Conservation (phyloP, 2,329 filamentous ascomycete genomes). For the Capronia americana region DNA sequence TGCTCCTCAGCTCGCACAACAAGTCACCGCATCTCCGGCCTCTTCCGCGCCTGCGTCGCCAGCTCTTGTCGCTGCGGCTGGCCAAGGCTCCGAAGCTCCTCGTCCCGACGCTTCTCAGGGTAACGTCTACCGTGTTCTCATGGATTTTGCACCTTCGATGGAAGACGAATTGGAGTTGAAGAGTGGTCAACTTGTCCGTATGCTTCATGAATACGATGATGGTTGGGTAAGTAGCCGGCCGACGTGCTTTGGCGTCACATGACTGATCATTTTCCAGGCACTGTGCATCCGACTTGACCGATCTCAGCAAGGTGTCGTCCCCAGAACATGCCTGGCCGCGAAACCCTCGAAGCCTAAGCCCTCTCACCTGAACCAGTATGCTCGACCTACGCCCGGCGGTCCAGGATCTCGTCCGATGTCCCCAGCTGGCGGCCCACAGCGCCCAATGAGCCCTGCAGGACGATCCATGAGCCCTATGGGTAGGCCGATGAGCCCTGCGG, state of each 20-base stretch:
- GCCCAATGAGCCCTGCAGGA: conserved; percentile 39
- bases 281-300: conserved; percentile 91
- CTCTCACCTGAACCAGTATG: conserved; percentile 61
- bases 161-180: conserved; percentile 86
- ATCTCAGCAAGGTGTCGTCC: conserved; percentile 89
- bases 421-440: conserved; percentile 30
- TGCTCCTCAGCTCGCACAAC: conserved; percentile 37
- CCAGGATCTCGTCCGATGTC: conserved; percentile 40
- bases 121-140: conserved; percentile 88
- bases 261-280: conserved; percentile 63
- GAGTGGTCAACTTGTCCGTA: conserved; percentile 81
- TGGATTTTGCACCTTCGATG: conserved; percentile 92
- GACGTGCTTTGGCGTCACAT: conserved; percentile 37
- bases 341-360: conserved; percentile 86
- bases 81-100: conserved; percentile 55
- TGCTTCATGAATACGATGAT: conserved; percentile 96
- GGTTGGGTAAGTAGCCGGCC: conserved; percentile 77
- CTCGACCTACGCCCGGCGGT: conserved; percentile 46
- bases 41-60: conserved; percentile 64
- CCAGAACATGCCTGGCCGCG: conserved; percentile 90
- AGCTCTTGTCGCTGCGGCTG: conserved; percentile 48
- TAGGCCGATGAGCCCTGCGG: conserved; percentile 3
- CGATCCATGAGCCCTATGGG: conserved; percentile 55
- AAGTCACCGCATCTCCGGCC: conserved; percentile 50
- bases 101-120: conserved; percentile 55